phyloP scores from a whole-genome alignment of 2,329 filamentous ascomycete genomes.

The Nemania serpens region DNA sequence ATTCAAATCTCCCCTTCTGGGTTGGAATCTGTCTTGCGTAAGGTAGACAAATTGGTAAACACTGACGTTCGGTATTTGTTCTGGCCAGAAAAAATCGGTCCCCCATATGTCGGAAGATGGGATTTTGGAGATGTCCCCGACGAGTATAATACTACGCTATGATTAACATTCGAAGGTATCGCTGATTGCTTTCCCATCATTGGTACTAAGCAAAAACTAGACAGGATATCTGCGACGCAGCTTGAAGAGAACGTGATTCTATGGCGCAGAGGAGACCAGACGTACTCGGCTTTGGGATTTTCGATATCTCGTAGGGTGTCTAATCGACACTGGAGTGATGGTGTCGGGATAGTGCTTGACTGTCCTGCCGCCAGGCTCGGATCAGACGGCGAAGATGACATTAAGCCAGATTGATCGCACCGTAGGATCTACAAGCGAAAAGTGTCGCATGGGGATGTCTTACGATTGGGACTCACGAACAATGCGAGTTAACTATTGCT shows the following conservation, averaged over 20 bases:
- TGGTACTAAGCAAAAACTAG: neutral
- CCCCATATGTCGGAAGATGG: neutral
- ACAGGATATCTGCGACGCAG: no score
- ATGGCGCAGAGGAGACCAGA: neutral
- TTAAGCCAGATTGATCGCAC: no score
- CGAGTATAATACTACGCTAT: slow-evolving; percentile 1
- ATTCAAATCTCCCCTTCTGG: neutral
- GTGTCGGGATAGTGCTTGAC: no score
- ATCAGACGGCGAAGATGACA: no score
- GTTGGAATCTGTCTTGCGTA: neutral
- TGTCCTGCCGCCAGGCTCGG: no score
- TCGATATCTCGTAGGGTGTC: no score
- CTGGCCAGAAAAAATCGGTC: neutral
- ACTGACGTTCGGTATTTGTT: neutral
- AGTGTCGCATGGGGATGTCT: no score
- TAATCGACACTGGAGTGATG: no score
- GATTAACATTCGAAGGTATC: neutral
- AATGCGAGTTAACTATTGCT: no score
- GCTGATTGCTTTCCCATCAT: neutral
- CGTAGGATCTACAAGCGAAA: no score
- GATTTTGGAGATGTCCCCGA: slow-evolving; percentile 1
- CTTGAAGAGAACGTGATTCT: neutral
- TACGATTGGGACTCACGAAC: no score
- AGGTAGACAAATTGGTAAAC: neutral
- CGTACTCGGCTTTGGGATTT: neutral